phyloP scores from a whole-genome alignment of 495 filamentous ascomycete genomes.

The Daldinia vernicosa region DNA sequence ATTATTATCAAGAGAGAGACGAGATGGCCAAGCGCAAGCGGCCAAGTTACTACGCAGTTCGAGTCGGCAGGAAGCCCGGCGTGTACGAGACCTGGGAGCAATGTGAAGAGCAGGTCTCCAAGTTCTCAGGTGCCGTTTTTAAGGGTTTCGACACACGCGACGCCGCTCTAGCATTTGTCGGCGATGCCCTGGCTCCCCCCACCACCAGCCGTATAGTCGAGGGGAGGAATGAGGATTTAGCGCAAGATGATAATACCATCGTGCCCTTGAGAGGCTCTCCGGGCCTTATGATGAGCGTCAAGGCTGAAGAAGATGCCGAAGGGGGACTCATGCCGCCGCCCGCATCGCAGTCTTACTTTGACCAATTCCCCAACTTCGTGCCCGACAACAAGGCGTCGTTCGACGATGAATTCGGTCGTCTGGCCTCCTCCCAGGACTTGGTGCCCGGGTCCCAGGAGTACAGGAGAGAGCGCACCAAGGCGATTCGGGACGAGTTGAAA shows the following conservation, averaged over 20 bases:
- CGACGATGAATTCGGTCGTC: slow-evolving; percentile 49
- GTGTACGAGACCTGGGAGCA: slow-evolving; percentile 34
- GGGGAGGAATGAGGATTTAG: not conserved
- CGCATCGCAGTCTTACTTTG: slow-evolving; percentile 50
- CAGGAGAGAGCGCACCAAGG: slow-evolving; percentile 45
- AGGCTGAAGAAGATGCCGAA: slow-evolving; percentile 15
- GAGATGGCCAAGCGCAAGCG: slow-evolving; percentile 29
- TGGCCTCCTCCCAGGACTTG: slow-evolving; percentile 51
- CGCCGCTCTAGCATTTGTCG: slow-evolving; percentile 31
- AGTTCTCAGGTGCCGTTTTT: slow-evolving; percentile 21
- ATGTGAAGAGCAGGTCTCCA: slow-evolving; percentile 32
- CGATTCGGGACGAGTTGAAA: slow-evolving; percentile 46
- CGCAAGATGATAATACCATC: not conserved
- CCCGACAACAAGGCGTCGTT: slow-evolving; percentile 46
- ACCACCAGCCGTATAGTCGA: not conserved
- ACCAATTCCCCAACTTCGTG: slow-evolving; percentile 45
- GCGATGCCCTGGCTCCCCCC: slow-evolving; percentile 6
- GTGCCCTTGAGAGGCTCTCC: not conserved
- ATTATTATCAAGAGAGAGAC: not conserved
- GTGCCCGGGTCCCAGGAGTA: slow-evolving; percentile 46
- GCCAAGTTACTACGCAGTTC: slow-evolving; percentile 36
- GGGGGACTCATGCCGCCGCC: slow-evolving; percentile 20
- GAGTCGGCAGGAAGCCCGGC: slow-evolving; percentile 32
- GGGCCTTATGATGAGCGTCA: not conserved
- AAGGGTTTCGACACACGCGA: slow-evolving; percentile 33